phyloP scores from a whole-genome alignment of 208 protist species.

The Crithidia sp. region DNA sequence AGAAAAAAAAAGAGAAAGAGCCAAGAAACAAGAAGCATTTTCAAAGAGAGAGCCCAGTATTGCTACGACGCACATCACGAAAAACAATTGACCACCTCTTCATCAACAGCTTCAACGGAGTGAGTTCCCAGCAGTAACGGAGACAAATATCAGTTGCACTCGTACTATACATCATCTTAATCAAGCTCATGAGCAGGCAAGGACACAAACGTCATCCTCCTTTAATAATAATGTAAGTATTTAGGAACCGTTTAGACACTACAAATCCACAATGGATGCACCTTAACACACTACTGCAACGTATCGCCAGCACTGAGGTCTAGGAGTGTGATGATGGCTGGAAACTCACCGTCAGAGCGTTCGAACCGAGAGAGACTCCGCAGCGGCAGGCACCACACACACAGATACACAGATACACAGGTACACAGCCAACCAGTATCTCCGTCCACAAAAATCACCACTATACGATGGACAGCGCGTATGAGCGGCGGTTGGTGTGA shows the following conservation, averaged over 20 bases:
- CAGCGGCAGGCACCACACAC: neutral
- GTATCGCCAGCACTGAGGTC: neutral
- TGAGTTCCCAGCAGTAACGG: no score
- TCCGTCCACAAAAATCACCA: conserved; percentile 36
- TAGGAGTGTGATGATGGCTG: conserved; percentile 23
- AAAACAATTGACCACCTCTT: neutral
- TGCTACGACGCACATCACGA: neutral
- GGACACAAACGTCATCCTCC: no score
- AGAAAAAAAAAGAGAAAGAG: conserved; percentile 9
- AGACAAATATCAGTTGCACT: no score
- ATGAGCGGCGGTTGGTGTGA: conserved; percentile 33
- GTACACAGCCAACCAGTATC: neutral
- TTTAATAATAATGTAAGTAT: no score
- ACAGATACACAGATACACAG: conserved; percentile 18
- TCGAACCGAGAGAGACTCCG: conserved; percentile 25
- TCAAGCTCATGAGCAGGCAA: no score
- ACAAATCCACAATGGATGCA: neutral
- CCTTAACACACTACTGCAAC: no score
- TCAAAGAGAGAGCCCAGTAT: neutral
- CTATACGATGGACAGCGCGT: conserved; percentile 24
- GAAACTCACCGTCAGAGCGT: conserved; percentile 18
- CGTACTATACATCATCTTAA: no score
- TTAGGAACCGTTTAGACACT: no score
- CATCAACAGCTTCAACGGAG: no score
- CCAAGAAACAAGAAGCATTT: conserved; percentile 6